Percentiles rank a stretch among this genome's conserved stretches.
These are phyloP conservation scores for Pholiota microspora DNA, from an alignment of 768 basidiomycete genomes.

Conservation along the genomic window DNA sequence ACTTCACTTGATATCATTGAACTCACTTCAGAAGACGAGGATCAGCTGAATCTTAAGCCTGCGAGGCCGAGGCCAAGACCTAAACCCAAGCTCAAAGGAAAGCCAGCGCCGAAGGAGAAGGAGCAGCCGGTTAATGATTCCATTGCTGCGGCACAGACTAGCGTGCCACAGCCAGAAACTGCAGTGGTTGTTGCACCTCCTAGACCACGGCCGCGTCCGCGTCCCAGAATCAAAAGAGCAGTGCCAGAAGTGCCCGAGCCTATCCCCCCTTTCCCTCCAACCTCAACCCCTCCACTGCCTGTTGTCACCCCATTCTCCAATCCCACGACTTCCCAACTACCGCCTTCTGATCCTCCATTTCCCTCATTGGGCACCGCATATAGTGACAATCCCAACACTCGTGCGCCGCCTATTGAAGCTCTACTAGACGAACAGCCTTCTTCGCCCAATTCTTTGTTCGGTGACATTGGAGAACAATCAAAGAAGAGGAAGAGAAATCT, in stretches of 20 bases:
- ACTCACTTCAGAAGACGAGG: constrained; percentile 40
- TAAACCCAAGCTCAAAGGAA: constrained; percentile 25
- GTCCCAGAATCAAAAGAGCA: constrained; percentile 10
- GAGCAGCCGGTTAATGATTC: not conserved
- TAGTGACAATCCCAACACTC: constrained; percentile 1
- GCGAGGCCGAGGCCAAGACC: constrained; percentile 25
- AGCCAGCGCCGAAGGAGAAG: constrained; percentile 18
- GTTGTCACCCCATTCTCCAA: constrained; percentile 16
- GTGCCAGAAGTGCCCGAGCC: not conserved
- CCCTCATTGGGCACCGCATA: constrained; percentile 10
- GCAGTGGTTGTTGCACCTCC: constrained; percentile 11
- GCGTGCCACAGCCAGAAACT: not conserved
- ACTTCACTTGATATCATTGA: constrained; percentile 39
- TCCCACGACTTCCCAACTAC: constrained; percentile 23
- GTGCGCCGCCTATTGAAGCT: not conserved
- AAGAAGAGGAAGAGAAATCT: constrained; percentile 20
- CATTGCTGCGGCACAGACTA: not conserved
- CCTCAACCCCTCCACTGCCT: constrained; percentile 12
- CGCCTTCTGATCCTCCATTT: constrained; percentile 28
- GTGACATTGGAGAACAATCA: constrained; percentile 7
- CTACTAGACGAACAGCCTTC: constrained; percentile 26
- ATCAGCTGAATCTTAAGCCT: constrained; percentile 28
- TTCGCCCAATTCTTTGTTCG: constrained; percentile 31
- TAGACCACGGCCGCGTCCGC: constrained; percentile 18
- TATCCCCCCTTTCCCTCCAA: not conserved